Conservation (phyloP, 2,329 filamentous ascomycete species). For the Penicillium sp. region DNA sequence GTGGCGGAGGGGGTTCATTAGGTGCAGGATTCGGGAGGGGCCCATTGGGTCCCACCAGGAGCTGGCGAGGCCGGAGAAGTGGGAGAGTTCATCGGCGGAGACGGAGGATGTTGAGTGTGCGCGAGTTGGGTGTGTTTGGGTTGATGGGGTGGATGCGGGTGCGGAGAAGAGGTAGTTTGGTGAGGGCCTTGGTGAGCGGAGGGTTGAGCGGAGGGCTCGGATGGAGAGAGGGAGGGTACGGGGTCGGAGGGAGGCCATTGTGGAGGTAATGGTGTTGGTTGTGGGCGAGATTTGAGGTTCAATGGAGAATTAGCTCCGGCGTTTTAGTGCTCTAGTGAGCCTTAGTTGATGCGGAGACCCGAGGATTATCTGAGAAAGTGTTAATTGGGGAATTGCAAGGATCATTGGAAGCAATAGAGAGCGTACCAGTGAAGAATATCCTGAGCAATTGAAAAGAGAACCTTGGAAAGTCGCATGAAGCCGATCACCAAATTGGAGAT, state of each 20-base stretch:
- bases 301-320: neutral
- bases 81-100: conserved; percentile 83
- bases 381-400: neutral
- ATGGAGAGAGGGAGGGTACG: conserved; percentile 6
- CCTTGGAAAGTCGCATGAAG: conserved; percentile 15
- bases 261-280: neutral
- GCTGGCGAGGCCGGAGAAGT: conserved; percentile 90
- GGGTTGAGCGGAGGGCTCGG: conserved; percentile 13
- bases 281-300: neutral
- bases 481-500: conserved; percentile 14
- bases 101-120: conserved; percentile 62
- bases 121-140: conserved; percentile 14
- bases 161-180: neutral
- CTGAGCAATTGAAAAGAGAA: conserved; percentile 11
- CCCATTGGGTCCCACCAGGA: conserved; percentile 98
- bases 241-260: conserved; percentile 16
- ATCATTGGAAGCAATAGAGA: neutral
- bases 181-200: conserved; percentile 2
- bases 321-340: conserved; percentile 1
- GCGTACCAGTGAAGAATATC: conserved; percentile 10
- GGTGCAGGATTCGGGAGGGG: conserved; percentile 84
- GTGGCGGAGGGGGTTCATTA: conserved; percentile 97
- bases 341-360: neutral
- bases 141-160: neutral
- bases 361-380: neutral